These are phyloP conservation scores for Phyllosticta citrichinensis DNA, from an alignment of 2,329 filamentous ascomycete genomes.

Conservation along the genomic window DNA sequence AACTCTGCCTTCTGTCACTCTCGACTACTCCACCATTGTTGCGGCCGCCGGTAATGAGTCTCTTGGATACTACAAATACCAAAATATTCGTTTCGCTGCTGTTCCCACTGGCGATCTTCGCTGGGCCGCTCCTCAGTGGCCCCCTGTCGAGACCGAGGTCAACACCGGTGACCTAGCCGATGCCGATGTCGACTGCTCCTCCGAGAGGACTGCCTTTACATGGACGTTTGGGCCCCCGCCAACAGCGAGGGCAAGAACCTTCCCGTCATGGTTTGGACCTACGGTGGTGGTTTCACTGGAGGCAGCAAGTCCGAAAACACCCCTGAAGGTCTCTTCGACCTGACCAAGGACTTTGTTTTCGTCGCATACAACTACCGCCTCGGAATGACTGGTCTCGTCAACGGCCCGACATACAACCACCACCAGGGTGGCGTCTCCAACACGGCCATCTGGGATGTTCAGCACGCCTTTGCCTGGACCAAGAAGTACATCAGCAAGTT, in stretches of 20 bases:
- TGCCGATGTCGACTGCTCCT: constrained; percentile 27
- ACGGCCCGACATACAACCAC: constrained; percentile 35
- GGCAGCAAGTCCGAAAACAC: constrained; percentile 20
- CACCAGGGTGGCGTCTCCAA: constrained; percentile 36
- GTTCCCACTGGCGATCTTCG: constrained; percentile 33
- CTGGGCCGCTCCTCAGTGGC: constrained; percentile 32
- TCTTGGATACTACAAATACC: constrained; percentile 29
- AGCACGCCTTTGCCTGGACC: constrained; percentile 40
- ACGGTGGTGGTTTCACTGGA: constrained; percentile 31
- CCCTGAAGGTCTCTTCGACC: constrained; percentile 16
- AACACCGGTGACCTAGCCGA: constrained; percentile 25
- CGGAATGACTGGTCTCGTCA: constrained; percentile 35
- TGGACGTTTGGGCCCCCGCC: constrained; percentile 40
- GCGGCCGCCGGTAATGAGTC: constrained; percentile 16
- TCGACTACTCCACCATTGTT: constrained; percentile 21
- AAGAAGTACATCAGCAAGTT: constrained; percentile 37
- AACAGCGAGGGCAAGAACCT: constrained; percentile 28
- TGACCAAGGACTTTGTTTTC: constrained; percentile 30
- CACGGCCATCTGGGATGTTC: constrained; percentile 30
- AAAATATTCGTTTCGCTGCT: constrained; percentile 37
- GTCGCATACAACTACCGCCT: constrained; percentile 28
- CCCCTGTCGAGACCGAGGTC: constrained; percentile 22
- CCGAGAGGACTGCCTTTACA: constrained; percentile 40
- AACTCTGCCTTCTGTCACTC: constrained; percentile 15
- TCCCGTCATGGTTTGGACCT: constrained; percentile 40